These are phyloP conservation scores for Eucalyptus polyanthemos DNA, from an alignment of 345 rosid species.

Conservation along the genomic window DNA sequence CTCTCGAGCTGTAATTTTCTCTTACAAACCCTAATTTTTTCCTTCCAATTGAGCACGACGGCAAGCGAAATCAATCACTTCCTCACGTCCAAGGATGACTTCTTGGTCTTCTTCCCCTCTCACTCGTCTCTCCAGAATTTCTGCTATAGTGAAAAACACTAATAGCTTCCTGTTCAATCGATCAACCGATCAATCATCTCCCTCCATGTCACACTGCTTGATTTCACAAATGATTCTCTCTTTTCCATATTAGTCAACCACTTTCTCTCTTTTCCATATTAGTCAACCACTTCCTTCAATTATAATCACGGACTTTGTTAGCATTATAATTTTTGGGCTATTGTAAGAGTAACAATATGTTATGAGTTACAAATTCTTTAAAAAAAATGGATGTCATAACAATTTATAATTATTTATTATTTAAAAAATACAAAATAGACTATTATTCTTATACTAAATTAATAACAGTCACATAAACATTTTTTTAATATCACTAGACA, in stretches of 20 bases:
- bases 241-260: no score
- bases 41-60: background rate
- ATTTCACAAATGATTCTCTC: background rate
- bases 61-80: accelerated
- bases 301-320: accelerated
- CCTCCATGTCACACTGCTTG: background rate
- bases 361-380: accelerated
- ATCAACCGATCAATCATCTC: background rate
- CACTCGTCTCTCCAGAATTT: background rate
- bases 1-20: no score
- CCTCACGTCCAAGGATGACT: background rate
- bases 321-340: accelerated
- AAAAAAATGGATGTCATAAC: accelerated
- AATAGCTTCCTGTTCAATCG: background rate
- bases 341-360: accelerated
- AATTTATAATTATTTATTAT: no score
- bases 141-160: background rate
- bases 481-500: no score
- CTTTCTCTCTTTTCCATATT: background rate
- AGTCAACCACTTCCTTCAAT: no score
- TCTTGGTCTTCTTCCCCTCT: background rate
- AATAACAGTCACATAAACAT: accelerated
- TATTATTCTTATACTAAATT: no score
- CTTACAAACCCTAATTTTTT: no score
- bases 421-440: accelerated